Evolutionary conservation across 108 stramenopile species (phyloP).

Genomic region (Nitzschia sp.): DNA sequence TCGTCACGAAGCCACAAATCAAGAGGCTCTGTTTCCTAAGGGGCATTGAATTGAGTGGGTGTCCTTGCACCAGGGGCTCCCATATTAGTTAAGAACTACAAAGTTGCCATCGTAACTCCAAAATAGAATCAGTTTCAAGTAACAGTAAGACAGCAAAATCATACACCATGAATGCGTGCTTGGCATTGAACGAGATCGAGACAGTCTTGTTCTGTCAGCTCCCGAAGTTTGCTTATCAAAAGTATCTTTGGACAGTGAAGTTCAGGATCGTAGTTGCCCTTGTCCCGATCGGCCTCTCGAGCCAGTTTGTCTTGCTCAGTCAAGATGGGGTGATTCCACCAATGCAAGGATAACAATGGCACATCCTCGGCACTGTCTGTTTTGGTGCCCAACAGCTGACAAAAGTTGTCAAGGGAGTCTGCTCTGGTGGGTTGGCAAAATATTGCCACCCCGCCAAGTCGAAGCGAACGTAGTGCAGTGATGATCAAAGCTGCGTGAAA

Average conservation of each 20-base stretch:
- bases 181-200: not conserved
- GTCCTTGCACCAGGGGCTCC: no score
- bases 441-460: constrained; percentile 58
- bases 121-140: no score
- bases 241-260: constrained; percentile 63
- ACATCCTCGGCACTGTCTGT: not conserved
- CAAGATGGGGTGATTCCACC: constrained; percentile 17
- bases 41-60: no score
- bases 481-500: constrained; percentile 64
- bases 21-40: no score
- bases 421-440: constrained; percentile 78
- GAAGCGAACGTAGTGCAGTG: constrained; percentile 52
- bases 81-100: no score
- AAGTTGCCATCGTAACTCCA: no score
- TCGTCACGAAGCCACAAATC: no score
- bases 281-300: not conserved
- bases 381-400: constrained; percentile 41
- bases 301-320: constrained; percentile 22
- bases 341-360: not conserved
- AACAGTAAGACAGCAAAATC: no score
- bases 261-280: constrained; percentile 50
- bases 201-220: constrained; percentile 46
- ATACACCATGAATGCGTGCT: not conserved
- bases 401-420: constrained; percentile 57
- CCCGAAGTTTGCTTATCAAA: constrained; percentile 52